phyloP scores from a whole-genome alignment of 2,329 filamentous ascomycete genomes.

The Aureobasidium pullulans region DNA sequence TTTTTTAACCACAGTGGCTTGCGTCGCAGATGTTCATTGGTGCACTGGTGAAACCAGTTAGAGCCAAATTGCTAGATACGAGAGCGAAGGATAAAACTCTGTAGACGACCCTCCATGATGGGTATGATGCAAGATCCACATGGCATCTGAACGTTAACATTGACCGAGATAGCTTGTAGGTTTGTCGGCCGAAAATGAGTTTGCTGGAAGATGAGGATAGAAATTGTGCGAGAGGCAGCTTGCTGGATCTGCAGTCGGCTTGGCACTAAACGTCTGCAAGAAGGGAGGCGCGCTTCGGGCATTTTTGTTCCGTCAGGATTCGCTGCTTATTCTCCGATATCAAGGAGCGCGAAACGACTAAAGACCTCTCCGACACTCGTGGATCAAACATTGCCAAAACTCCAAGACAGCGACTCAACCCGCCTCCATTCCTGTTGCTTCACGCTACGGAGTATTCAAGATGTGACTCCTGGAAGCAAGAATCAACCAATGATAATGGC shows the following conservation, averaged over 20 bases:
- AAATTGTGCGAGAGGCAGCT: not conserved
- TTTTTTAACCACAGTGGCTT: slow-evolving; percentile 11
- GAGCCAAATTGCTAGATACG: slow-evolving; percentile 6
- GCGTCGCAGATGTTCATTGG: not conserved
- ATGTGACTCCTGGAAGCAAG: not conserved
- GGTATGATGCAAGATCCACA: not conserved
- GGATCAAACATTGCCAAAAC: not conserved
- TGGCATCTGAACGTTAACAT: not conserved
- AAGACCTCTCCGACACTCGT: not conserved
- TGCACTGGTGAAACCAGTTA: slow-evolving; percentile 5
- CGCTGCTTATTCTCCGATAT: slow-evolving; percentile 6
- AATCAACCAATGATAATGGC: slow-evolving; percentile 2
- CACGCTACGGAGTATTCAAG: not conserved
- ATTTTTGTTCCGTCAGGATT: not conserved
- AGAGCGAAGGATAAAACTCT: slow-evolving; percentile 6
- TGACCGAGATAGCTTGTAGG: not conserved
- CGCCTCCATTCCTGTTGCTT: not conserved
- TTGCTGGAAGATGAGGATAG: not conserved
- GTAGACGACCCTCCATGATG: not conserved
- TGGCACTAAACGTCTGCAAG: not conserved
- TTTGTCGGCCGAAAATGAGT: not conserved
- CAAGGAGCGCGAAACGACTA: not conserved
- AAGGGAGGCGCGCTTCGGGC: not conserved
- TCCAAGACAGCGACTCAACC: not conserved
- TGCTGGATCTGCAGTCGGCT: not conserved